Percentiles rank a stretch among this genome's conserved stretches.
phyloP scores from a whole-genome alignment of 2,329 filamentous ascomycete genomes.

The Botrytis elliptica region DNA sequence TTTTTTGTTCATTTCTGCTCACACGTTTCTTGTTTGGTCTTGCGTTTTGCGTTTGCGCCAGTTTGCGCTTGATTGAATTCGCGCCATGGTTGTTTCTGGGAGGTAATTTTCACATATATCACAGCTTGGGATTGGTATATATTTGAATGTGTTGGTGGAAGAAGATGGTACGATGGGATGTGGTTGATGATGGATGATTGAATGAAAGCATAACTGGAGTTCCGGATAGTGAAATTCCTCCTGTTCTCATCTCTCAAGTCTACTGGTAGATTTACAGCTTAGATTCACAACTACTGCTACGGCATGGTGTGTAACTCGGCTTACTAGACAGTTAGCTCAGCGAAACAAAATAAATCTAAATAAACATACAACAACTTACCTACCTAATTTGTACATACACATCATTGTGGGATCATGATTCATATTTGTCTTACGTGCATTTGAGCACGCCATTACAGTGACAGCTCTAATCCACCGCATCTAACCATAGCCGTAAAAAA shows the following conservation, averaged over 20 bases:
- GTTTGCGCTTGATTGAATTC: conserved; percentile 23
- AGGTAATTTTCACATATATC: not conserved
- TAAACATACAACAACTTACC: not conserved
- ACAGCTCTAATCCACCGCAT: not conserved
- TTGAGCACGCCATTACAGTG: not conserved
- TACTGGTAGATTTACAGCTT: conserved; percentile 1
- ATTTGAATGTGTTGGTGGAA: not conserved
- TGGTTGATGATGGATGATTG: conserved; percentile 7
- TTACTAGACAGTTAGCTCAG: not conserved
- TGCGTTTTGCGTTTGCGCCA: conserved; percentile 24
- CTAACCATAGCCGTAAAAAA: not conserved
- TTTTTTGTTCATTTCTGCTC: not conserved
- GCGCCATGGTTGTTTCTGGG: conserved; percentile 3
- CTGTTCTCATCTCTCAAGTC: not conserved
- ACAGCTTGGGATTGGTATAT: not conserved
- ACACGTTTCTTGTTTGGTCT: not conserved
- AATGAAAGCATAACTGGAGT: conserved; percentile 1
- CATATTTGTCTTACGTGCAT: not conserved
- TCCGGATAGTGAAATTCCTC: not conserved
- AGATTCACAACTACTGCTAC: not conserved
- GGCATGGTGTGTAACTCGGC: not conserved
- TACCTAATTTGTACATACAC: not conserved
- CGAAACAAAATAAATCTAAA: not conserved
- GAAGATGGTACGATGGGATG: not conserved
- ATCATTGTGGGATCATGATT: not conserved